phyloP scores from a whole-genome alignment of 163 green algal species.

The Chlorella variabilis region DNA sequence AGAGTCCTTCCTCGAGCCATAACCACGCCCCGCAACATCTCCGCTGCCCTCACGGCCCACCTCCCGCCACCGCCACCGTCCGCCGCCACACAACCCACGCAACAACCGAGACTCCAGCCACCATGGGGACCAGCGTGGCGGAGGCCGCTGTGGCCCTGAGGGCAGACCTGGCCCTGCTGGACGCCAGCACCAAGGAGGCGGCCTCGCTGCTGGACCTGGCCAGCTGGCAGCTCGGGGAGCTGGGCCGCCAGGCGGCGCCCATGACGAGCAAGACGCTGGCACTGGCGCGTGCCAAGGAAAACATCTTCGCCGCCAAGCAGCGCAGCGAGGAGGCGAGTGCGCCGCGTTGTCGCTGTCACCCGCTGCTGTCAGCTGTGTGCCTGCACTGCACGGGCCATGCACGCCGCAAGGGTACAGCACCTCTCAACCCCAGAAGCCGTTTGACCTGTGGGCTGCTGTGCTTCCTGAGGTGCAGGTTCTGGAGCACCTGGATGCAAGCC shows the following conservation, averaged over 20 bases:
- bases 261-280: conserved; percentile 4
- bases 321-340: conserved; percentile 19
- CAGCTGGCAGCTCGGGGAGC: conserved; percentile 14
- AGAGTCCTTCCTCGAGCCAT: too few relatives aligned
- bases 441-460: too few relatives aligned
- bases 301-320: conserved; percentile 14
- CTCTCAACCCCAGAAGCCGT: too few relatives aligned
- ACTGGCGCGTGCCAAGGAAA: not conserved
- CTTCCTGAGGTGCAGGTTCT: conserved; percentile 53
- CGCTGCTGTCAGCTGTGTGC: not conserved
- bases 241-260: not conserved
- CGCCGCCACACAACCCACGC: too few relatives aligned
- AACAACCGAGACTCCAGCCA: too few relatives aligned
- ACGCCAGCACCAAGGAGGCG: conserved; percentile 9
- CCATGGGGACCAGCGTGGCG: not conserved
- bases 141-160: not conserved
- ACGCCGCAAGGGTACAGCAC: too few relatives aligned
- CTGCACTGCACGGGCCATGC: not conserved
- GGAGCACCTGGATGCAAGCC: conserved; percentile 49
- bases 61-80: too few relatives aligned
- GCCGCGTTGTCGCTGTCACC: too few relatives aligned
- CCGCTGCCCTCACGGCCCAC: too few relatives aligned
- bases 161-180: conserved; percentile 16
- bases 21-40: too few relatives aligned
- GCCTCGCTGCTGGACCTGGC: conserved; percentile 16